Evolutionary conservation across 768 basidiomycete genomes (phyloP).

Genomic region (Zangia roseola): DNA sequence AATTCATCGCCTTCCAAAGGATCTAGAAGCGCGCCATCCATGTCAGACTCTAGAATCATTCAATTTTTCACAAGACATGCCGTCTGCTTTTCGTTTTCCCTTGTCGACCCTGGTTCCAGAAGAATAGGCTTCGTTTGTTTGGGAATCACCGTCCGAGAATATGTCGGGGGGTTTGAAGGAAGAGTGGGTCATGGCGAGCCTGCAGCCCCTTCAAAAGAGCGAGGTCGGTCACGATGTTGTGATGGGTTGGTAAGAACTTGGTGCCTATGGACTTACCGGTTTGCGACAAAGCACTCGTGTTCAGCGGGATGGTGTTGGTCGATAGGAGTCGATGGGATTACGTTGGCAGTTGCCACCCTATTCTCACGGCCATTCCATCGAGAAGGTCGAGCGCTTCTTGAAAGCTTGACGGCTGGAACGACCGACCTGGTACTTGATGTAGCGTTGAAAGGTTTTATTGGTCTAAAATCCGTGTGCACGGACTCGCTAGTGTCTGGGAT

Average conservation of each 20-base stretch:
- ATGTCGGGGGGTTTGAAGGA: conserved; percentile 10
- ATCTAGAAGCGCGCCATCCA: conserved; percentile 1
- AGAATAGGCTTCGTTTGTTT: neutral
- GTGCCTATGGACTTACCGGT: conserved; percentile 11
- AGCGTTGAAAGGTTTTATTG: too few relatives aligned
- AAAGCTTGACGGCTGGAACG: too few relatives aligned
- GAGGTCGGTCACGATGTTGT: conserved; percentile 7
- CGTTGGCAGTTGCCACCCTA: too few relatives aligned
- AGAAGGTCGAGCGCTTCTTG: too few relatives aligned
- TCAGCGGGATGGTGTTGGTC: too few relatives aligned
- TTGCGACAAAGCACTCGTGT: too few relatives aligned
- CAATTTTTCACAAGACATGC: neutral
- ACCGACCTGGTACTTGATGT: too few relatives aligned
- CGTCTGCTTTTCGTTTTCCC: conserved; percentile 20
- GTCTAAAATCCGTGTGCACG: too few relatives aligned
- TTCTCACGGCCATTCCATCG: too few relatives aligned
- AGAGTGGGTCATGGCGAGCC: conserved; percentile 10
- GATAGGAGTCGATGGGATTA: too few relatives aligned
- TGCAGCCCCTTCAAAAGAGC: neutral
- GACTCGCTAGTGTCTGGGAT: too few relatives aligned
- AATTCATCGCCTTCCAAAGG: neutral
- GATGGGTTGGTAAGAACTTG: neutral
- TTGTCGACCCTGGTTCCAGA: conserved; percentile 15
- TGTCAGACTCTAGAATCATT: neutral
- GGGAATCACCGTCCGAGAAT: neutral